Base-by-base conservation (phyloP, 2,329 filamentous ascomycete genomes). In the Cercospora sesami region DNA sequence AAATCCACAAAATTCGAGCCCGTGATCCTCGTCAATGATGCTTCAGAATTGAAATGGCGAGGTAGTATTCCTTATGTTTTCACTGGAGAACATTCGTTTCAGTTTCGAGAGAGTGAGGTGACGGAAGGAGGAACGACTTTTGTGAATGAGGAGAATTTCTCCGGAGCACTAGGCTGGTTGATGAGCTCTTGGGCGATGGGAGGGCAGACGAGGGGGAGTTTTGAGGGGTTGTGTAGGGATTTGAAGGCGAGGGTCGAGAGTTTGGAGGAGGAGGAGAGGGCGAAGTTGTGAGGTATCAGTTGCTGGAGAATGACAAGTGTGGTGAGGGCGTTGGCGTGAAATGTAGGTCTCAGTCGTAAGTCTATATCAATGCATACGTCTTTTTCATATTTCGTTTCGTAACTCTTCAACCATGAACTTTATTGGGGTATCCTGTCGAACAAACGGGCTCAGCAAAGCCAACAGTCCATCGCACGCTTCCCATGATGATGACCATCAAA, bases 401-500 rank as follows among this genome's bases (percentile, higher is more conserved):
- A 36, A 36, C 33, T 36, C 12, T 36, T 72, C 67, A 72, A 45
- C 71, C 74, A 67, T 73, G 67, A 55, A 76, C 70, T 62, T 76
- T 76, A 33, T 68, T 67, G 36, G 74, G 68, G 66, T 77, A 78
- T 60, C 76, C 75, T 12, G 75, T 78, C 62, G 73, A 72, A 73
- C 82, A 83, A 28, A 74, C 75, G 26, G 77, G 73, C 18, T 68
- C 65, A 9, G 66, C 69, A 77, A 77, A 84, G 1, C 82, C 83
- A 5, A 82, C 74, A 23, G 84, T 89, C 92, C 92, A 96, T 68
- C 86, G 81, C 75, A 94, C 79, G 68, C 89, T 89, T 0, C 92
- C 92, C 89, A 94, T 92, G 18, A 94, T 85, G 0, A 87, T 82
- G 26, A 93, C 83, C 83, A 91, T 79, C 10, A 90, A 72, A 10